These are phyloP conservation scores for Diaporthe amygdali DNA, from an alignment of 2,329 filamentous ascomycete species.

Conservation along the genomic window DNA sequence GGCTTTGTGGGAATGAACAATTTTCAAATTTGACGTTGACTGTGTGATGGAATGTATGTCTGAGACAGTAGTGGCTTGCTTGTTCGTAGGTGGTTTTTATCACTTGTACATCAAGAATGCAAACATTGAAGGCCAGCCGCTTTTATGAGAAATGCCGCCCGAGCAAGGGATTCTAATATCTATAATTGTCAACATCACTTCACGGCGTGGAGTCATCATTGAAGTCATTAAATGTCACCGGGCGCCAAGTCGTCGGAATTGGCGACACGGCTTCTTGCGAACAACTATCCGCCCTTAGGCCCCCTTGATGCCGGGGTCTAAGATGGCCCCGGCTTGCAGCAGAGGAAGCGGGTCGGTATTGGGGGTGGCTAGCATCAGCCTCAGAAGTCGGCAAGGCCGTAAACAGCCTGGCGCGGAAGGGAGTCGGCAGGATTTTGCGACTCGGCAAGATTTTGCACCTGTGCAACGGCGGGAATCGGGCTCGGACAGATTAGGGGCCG, in stretches of 20 bases:
- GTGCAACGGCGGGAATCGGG: neutral
- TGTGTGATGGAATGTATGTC: neutral
- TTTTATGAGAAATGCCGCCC: neutral
- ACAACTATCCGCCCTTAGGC: neutral
- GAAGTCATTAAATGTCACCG: neutral
- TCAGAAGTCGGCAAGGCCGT: neutral
- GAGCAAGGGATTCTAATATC: neutral
- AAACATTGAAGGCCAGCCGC: neutral
- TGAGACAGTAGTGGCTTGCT: neutral
- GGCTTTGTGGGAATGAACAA: neutral
- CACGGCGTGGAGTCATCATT: neutral
- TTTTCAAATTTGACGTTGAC: neutral
- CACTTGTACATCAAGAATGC: neutral
- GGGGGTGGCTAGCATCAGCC: neutral
- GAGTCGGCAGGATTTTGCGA: neutral
- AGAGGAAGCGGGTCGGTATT: neutral
- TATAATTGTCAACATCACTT: neutral
- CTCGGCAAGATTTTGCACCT: neutral
- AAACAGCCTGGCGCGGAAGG: neutral
- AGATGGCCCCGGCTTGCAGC: neutral
- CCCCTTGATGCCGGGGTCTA: neutral
- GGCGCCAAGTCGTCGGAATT: neutral
- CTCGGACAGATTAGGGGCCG: neutral
- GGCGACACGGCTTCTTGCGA: neutral
- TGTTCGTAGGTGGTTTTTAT: neutral